Evolutionary conservation across 2,329 filamentous ascomycete species (phyloP), one percentile per base, ranked within the genome.

Genomic region (Beauveria varroae): DNA sequence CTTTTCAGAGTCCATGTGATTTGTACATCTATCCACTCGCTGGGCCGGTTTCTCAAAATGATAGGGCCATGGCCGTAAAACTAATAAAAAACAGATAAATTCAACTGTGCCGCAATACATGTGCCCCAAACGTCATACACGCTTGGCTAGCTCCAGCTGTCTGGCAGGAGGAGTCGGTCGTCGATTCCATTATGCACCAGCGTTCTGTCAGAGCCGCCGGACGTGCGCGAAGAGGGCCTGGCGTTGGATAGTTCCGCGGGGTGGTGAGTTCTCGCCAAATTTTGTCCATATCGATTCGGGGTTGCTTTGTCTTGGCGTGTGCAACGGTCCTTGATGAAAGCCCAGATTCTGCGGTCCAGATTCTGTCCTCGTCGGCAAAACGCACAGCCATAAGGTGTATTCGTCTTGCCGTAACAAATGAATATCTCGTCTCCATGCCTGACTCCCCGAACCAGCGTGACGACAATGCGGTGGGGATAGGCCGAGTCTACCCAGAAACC

Each of bases 341-440:
- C 40, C 46, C 26, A 28, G 6, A 57, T 20, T 12, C 26, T 40
- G 16, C 18, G 10, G 16, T 20, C 7, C 9, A 49, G 40, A 18
- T 9, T 40, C 22, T 22, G 47, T n/a, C 26, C 20, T 16, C 9
- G 5, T 22, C 22, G 26, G 28, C 69, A 71, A 6, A 64, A 18
- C 0, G 57, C 57, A 60, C 75, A 77, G 0, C 50, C 46, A 44
- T 72, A 73, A 10, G 63, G 56, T 57, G 71, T 62, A 3, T 65
- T 60, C 26, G 22, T 44, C 44, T 70, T 70, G 57, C 69, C 66
- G 60, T 78, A 77, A 64, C 72, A 63, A 65, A 78, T 72, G 37
- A 72, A 72, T 37, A 78, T 63, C 64, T 78, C 69, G 5, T 76
- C 67, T 12, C 66, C 71, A 2, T 60, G 37, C 3, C 41, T 52